phyloP scores from a whole-genome alignment of 441 rosid species.

The Jatropha multifida region DNA sequence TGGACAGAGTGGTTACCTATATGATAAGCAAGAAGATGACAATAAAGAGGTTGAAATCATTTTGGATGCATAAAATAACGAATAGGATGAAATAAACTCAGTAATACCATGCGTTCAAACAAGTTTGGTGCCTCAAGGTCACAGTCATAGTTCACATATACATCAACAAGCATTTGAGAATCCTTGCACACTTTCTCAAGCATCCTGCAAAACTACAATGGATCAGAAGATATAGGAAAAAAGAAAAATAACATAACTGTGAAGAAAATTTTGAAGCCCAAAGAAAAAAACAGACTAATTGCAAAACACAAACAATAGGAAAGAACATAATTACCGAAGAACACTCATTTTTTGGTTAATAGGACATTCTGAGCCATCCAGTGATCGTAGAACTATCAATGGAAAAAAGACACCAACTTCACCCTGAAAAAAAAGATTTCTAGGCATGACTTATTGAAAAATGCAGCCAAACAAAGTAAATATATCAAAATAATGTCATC shows the following conservation, averaged over 20 bases:
- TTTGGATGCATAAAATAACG: conserved; percentile 2
- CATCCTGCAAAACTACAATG: conserved; percentile 61
- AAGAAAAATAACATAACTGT: conserved; percentile 12
- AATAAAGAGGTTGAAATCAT: conserved; percentile 15
- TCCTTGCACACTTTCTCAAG: conserved; percentile 95
- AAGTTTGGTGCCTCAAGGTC: conserved; percentile 99
- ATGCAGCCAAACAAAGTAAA: conserved; percentile 12
- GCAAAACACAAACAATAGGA: conserved; percentile 30
- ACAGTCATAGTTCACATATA: conserved; percentile 97
- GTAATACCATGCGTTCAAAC: conserved; percentile 94
- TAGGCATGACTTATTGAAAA: conserved; percentile 6
- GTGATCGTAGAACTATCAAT: conserved; percentile 82
- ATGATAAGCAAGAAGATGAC: conserved; percentile 25
- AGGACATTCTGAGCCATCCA: conserved; percentile 82
- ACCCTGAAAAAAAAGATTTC: conserved; percentile 56
- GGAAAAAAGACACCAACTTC: conserved; percentile 99
- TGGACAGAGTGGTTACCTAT: conserved; percentile 89
- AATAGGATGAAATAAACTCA: conserved; percentile 20
- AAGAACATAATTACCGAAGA: conserved; percentile 67
- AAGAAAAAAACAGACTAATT: not conserved
- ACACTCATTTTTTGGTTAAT: conserved; percentile 84
- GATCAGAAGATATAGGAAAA: conserved; percentile 26
- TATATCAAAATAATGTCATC: conserved; percentile 1
- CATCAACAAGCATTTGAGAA: conserved; percentile 99
- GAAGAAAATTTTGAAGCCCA: conserved; percentile 17